These are phyloP conservation scores for Pseudozyma pruni DNA, from an alignment of 1,284 basidiomycete species.

Conservation along the genomic window DNA sequence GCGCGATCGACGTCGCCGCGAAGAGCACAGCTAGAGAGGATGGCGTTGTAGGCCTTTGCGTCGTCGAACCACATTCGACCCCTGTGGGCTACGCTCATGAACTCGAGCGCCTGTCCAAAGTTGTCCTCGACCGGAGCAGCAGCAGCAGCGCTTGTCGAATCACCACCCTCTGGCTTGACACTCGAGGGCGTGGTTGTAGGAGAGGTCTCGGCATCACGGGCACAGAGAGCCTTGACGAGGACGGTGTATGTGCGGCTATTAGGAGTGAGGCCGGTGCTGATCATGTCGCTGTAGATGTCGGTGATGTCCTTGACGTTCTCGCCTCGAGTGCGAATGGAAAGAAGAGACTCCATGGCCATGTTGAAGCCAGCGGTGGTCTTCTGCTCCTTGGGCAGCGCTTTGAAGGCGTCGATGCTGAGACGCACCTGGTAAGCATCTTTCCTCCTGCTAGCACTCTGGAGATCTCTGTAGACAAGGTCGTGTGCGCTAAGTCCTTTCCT, in stretches of 20 bases:
- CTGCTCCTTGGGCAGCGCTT: constrained; percentile 51
- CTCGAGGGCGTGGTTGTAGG: neutral
- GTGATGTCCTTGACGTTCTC: constrained; percentile 75
- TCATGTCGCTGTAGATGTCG: constrained; percentile 80
- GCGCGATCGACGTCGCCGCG: constrained; percentile 76
- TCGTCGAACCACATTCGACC: constrained; percentile 67
- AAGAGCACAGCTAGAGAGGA: constrained; percentile 77
- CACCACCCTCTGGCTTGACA: too few species aligned
- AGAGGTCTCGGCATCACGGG: constrained; percentile 76
- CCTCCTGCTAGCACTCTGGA: constrained; percentile 14
- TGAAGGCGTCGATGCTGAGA: constrained; percentile 43
- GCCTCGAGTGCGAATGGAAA: constrained; percentile 71
- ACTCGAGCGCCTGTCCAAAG: constrained; percentile 71
- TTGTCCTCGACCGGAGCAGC: constrained; percentile 65
- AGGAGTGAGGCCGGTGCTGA: constrained; percentile 76
- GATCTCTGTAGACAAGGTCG: constrained; percentile 29
- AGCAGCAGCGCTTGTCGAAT: neutral
- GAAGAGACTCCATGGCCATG: constrained; percentile 74
- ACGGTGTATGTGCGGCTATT: constrained; percentile 77
- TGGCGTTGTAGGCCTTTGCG: constrained; percentile 71
- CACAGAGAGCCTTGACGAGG: constrained; percentile 77
- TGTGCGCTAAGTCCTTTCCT: too few species aligned
- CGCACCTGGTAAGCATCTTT: constrained; percentile 22
- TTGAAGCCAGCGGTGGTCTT: constrained; percentile 74
- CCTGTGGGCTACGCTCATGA: constrained; percentile 71